Evolutionary conservation across 2,329 filamentous ascomycete species (phyloP).

Genomic region (Didymosphaeria variabile): DNA sequence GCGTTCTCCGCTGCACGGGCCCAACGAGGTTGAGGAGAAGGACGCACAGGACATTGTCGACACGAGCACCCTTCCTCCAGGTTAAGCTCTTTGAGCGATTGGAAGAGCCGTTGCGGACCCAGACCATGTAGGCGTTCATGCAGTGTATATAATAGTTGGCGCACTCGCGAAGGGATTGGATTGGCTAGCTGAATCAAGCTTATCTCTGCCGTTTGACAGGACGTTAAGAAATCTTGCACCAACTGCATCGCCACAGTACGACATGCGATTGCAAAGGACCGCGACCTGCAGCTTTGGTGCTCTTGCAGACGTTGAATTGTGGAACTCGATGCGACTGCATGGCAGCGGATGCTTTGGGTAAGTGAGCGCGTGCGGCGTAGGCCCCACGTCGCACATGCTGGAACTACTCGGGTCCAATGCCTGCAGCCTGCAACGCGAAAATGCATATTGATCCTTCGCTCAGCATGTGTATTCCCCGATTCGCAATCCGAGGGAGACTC

Average conservation of each 20-base stretch:
- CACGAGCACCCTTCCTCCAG: conserved; percentile 90
- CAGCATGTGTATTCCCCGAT: conserved; percentile 2
- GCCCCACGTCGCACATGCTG: neutral
- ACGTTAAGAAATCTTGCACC: neutral
- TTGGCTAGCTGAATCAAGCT: conserved; percentile 11
- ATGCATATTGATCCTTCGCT: conserved; percentile 21
- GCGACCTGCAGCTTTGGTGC: neutral
- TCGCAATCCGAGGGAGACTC: neutral
- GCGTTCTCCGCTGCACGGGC: conserved; percentile 83
- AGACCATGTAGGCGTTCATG: conserved; percentile 15
- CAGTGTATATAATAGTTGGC: conserved; percentile 22
- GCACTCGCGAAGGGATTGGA: conserved; percentile 14
- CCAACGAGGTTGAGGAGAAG: conserved; percentile 77
- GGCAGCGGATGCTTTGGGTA: conserved; percentile 1
- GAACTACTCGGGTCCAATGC: conserved; percentile 5
- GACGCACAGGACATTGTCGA: conserved; percentile 96
- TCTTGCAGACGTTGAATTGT: neutral
- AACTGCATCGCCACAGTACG: conserved; percentile 2
- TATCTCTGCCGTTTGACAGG: conserved; percentile 4
- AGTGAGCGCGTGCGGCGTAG: conserved; percentile 12
- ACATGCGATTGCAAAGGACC: neutral
- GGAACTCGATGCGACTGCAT: neutral
- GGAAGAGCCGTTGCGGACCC: conserved; percentile 5
- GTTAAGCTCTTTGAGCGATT: conserved; percentile 61
- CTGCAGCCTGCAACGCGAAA: conserved; percentile 15